These are phyloP conservation scores for Phyllosticta paracitricarpa DNA, from an alignment of 2,329 filamentous ascomycete genomes.

Conservation along the genomic window DNA sequence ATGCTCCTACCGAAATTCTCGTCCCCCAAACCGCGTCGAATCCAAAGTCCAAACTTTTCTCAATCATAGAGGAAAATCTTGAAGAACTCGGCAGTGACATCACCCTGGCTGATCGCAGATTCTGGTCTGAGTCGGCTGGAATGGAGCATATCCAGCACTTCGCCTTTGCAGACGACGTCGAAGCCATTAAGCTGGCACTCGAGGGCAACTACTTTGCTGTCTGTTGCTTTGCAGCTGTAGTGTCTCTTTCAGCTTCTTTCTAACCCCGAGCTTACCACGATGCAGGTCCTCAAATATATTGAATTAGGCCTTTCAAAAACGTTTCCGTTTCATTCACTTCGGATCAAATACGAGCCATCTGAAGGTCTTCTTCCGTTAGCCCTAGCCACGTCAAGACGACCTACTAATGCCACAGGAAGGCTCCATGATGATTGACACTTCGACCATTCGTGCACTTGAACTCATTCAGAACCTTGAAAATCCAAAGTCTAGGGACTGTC, in stretches of 20 bases:
- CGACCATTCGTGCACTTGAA: conserved; percentile 78
- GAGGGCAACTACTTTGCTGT: conserved; percentile 79
- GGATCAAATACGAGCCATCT: conserved; percentile 77
- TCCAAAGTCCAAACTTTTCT: conserved; percentile 61
- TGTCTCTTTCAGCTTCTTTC: conserved; percentile 10
- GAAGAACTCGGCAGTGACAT: conserved; percentile 48
- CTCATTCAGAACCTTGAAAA: conserved; percentile 79
- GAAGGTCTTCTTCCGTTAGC: conserved; percentile 33
- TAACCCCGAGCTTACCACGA: conserved; percentile 9
- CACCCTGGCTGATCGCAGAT: conserved; percentile 60
- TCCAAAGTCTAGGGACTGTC: conserved; percentile 65
- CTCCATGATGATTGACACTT: conserved; percentile 90
- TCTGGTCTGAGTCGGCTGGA: conserved; percentile 73
- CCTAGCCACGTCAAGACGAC: too few relatives aligned
- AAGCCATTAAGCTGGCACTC: conserved; percentile 68
- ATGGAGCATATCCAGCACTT: conserved; percentile 68
- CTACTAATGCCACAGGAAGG: conserved; percentile 31
- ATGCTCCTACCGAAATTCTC: conserved; percentile 69
- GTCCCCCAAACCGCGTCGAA: conserved; percentile 65
- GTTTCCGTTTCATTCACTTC: conserved; percentile 70
- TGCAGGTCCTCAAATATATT: conserved; percentile 69
- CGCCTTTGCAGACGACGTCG: conserved; percentile 70
- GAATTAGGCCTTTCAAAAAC: conserved; percentile 57
- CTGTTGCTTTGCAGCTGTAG: conserved; percentile 75
- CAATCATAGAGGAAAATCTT: conserved; percentile 63